Base-by-base conservation (phyloP, 345 rosid genomes). In the Cardamine resedifolia region DNA sequence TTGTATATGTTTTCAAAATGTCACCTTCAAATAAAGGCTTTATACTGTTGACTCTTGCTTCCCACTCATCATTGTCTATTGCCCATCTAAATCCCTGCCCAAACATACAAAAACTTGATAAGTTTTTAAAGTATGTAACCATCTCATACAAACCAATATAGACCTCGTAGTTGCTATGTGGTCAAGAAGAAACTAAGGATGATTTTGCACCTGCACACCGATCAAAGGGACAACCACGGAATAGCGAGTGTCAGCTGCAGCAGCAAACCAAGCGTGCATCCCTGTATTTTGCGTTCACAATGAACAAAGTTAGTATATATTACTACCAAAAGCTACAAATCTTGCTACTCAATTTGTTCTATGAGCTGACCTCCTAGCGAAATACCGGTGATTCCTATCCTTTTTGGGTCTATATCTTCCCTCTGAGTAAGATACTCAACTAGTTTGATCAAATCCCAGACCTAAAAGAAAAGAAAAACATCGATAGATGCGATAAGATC, bases 221-320 rank as follows among this genome's bases (percentile, higher is more conserved):
- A 94, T 91, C 27, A 94, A 83, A 55, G 98, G 93, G 41, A 45
- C 96, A 71, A 45, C 85, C 58, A 88, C 96, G 11, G 86, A 61
- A 70, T 86, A 91, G 66, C 96, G 85, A 7, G 82, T 82, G 77
- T 95, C 96, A 48, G 77, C 93, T 70, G 79, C 83, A 68, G 96
- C 96, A 84, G 85, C 99, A 79, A 91, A 90, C 93, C 97, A 95
- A 11, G 96, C 96, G 80, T 91, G 97, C 97, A 94, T 94, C 56
- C 97, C 98, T 94, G 81, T 59, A 3, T 68, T 75, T 59, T 70
- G 27, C 12, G 30, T 76, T 39, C 30, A 59, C 39, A 61, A 49
- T 65, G 51, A 57, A 47, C 43, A 36, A 27, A 23, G 14, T 59
- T 52, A 23, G 57, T 38, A 15, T n/a, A 39, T 0, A 9, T 18